A percentile compares a stretch with the other conserved stretches of the same genome.
Evolutionary conservation across 202 grass and related monocot genomes (phyloP).

Genomic region (Zoysia matrella): DNA sequence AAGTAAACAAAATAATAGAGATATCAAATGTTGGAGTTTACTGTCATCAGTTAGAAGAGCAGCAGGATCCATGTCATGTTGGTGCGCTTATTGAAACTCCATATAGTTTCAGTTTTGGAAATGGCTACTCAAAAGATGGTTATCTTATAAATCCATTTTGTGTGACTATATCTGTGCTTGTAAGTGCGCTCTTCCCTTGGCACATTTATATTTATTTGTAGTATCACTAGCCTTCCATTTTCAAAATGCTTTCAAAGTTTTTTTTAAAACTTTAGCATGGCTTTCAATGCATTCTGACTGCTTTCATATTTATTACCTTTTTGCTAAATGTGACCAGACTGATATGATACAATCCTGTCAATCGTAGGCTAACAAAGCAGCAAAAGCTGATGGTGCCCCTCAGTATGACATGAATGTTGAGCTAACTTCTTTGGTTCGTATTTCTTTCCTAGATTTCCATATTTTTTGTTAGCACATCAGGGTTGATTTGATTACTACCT

Average conservation of each 20-base stretch:
- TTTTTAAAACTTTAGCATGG: background rate
- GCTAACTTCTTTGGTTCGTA: slow-evolving; percentile 83
- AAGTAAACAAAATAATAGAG: slow-evolving; percentile 91
- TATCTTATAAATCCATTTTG: slow-evolving; percentile 88
- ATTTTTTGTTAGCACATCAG: slow-evolving; percentile 29
- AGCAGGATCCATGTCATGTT: slow-evolving; percentile 52
- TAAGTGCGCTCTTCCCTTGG: slow-evolving; percentile 55
- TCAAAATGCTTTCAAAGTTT: slow-evolving; percentile 17
- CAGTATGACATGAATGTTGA: slow-evolving; percentile 85
- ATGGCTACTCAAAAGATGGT: slow-evolving; percentile 67
- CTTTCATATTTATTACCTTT: slow-evolving; percentile 24
- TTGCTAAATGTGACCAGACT: slow-evolving; percentile 29
- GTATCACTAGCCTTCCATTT: slow-evolving; percentile 35
- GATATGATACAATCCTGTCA: slow-evolving; percentile 22
- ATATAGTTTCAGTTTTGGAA: slow-evolving; percentile 44
- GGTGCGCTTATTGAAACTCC: slow-evolving; percentile 50
- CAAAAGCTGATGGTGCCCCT: slow-evolving; percentile 79
- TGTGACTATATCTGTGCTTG: slow-evolving; percentile 73
- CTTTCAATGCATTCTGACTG: slow-evolving; percentile 25
- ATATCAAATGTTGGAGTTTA: slow-evolving; percentile 86
- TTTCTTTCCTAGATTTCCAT: background rate
- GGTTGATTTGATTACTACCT: slow-evolving; percentile 30
- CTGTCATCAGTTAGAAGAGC: slow-evolving; percentile 66
- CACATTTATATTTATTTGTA: slow-evolving; percentile 35
- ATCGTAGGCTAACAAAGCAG: slow-evolving; percentile 77